Conservation (phyloP, 2,329 filamentous ascomycete species). For the Sarocladium strictum region DNA sequence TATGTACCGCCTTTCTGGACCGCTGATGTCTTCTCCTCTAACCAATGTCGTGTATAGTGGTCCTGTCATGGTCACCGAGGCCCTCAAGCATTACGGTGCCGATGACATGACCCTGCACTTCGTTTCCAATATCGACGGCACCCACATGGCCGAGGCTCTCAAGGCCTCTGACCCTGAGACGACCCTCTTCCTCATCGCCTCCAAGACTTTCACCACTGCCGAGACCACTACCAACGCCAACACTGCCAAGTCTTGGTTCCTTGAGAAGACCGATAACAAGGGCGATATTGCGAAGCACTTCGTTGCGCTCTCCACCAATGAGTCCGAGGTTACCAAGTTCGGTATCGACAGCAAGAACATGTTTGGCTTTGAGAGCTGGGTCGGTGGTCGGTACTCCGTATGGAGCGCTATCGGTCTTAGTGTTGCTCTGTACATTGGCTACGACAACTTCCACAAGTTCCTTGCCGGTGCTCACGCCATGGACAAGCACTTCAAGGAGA, state of each 20-base stretch:
- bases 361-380: slow-evolving; percentile 99
- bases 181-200: slow-evolving; percentile 96
- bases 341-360: slow-evolving; percentile 99
- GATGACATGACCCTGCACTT: slow-evolving; percentile 88
- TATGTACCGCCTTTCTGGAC: slow-evolving; percentile 42
- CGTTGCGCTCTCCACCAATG: slow-evolving; percentile 94
- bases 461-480: slow-evolving; percentile 90
- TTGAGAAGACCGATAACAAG: slow-evolving; percentile 70
- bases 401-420: slow-evolving; percentile 98
- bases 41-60: slow-evolving; percentile 49
- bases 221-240: slow-evolving; percentile 97
- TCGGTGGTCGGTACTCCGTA: slow-evolving; percentile 95
- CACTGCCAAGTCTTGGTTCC: slow-evolving; percentile 95
- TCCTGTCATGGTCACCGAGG: slow-evolving; percentile 98
- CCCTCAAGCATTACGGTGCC: slow-evolving; percentile 89
- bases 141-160: slow-evolving; percentile 92
- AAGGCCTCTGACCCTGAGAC: slow-evolving; percentile 88
- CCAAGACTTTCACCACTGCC: slow-evolving; percentile 98
- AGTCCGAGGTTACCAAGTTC: slow-evolving; percentile 92
- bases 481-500: slow-evolving; percentile 95
- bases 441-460: slow-evolving; percentile 96
- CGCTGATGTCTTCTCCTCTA: background rate
- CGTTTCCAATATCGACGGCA: slow-evolving; percentile 99
- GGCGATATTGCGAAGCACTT: slow-evolving; percentile 97
- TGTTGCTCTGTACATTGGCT: slow-evolving; percentile 91